Conservation (phyloP, 257 asterid species). For the Solanum chilense region DNA sequence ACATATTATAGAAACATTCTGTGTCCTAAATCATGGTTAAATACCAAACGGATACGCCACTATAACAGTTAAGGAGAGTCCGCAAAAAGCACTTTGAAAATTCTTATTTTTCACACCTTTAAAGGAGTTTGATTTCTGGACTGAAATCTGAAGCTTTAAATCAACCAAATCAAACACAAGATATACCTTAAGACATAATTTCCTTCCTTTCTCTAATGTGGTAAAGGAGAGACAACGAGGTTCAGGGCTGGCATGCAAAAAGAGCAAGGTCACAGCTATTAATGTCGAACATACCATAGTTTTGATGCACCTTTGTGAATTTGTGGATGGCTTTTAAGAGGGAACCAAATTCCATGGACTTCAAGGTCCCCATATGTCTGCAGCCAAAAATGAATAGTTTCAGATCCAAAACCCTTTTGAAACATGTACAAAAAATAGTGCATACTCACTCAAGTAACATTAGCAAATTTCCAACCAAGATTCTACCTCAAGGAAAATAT, state of each 20-base stretch:
- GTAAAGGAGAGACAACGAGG: background rate
- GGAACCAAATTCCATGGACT: constrained; percentile 58
- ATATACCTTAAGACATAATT: background rate
- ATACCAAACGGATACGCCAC: background rate
- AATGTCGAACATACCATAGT: constrained; percentile 32
- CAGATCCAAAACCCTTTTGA: background rate
- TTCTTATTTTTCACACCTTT: background rate
- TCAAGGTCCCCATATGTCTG: constrained; percentile 55
- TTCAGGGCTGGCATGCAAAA: background rate
- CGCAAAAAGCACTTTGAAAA: background rate
- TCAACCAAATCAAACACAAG: background rate
- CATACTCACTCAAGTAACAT: background rate
- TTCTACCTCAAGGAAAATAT: background rate
- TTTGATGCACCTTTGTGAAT: constrained; percentile 76
- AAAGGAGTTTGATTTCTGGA: background rate
- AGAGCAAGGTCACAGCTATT: background rate
- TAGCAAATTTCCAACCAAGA: background rate
- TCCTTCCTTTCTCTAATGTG: background rate
- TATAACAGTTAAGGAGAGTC: no score
- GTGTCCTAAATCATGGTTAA: background rate
- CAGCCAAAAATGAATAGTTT: background rate
- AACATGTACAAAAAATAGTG: background rate
- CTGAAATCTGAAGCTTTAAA: background rate
- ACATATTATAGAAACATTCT: background rate
- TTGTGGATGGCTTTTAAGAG: constrained; percentile 61